A percentile compares a stretch with the other conserved stretches of the same genome.
Conservation (phyloP, 2,329 filamentous ascomycete genomes). For the Sporothrix sp. region DNA sequence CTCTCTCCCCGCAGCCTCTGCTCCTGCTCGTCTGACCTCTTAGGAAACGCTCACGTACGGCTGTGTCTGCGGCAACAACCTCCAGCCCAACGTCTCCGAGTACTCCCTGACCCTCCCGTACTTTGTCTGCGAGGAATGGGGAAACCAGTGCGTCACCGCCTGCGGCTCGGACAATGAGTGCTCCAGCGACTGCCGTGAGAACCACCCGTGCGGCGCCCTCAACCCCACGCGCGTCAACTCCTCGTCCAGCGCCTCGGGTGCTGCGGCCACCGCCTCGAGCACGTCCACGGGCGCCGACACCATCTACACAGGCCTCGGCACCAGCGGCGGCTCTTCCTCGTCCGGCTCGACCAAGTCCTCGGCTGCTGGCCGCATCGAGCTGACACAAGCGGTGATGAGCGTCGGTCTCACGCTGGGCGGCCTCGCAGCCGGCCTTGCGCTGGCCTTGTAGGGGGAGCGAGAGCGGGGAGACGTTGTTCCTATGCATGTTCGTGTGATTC, state of each 20-base stretch:
- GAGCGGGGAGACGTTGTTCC: too few relatives aligned
- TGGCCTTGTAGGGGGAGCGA: conserved; percentile 31
- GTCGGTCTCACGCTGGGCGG: conserved; percentile 18
- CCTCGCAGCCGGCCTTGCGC: conserved; percentile 23
- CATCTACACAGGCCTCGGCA: conserved; percentile 29
- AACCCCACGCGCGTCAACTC: conserved; percentile 51
- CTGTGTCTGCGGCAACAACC: conserved; percentile 60
- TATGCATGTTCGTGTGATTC: too few relatives aligned
- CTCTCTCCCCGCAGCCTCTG: background rate
- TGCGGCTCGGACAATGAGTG: conserved; percentile 52
- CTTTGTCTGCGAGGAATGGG: conserved; percentile 64
- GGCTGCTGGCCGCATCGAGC: conserved; percentile 24
- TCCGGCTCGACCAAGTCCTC: conserved; percentile 3
- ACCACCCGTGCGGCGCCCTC: conserved; percentile 65
- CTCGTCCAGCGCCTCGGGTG: conserved; percentile 36
- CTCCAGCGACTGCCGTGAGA: conserved; percentile 46
- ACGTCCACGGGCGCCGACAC: conserved; percentile 20
- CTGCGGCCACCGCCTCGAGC: conserved; percentile 27
- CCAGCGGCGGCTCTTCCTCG: conserved; percentile 3
- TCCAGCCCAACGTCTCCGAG: conserved; percentile 61
- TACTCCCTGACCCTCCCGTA: conserved; percentile 72
- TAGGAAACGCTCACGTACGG: conserved; percentile 54
- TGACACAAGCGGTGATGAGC: conserved; percentile 20
- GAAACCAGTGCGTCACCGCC: conserved; percentile 52
- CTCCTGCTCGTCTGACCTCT: background rate